A percentile compares a stretch with the other conserved stretches of the same genome.
These are phyloP conservation scores for Cercospora beticola DNA, from an alignment of 2,329 filamentous ascomycete species.

Conservation along the genomic window DNA sequence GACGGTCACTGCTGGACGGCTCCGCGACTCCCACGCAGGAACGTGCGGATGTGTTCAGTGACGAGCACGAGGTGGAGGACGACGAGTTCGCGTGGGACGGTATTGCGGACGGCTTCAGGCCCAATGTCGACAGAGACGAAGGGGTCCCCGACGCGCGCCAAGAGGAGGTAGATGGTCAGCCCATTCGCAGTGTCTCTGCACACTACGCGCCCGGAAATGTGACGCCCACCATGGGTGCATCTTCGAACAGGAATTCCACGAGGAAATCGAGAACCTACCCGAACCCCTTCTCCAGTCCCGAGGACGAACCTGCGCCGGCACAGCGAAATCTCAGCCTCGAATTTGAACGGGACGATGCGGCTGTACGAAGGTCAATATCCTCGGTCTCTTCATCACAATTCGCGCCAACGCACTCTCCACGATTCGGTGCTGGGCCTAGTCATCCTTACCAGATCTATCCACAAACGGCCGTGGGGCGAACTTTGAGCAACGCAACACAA, in stretches of 20 bases:
- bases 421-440: constrained; percentile 70
- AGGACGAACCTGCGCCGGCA: constrained; percentile 31
- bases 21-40: constrained; percentile 33
- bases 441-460: constrained; percentile 85
- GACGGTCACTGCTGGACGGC: constrained; percentile 32
- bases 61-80: constrained; percentile 48
- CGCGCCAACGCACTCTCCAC: constrained; percentile 59
- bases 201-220: constrained; percentile 32
- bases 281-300: constrained; percentile 40
- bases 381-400: constrained; percentile 41
- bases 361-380: constrained; percentile 33
- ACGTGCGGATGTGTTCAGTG: constrained; percentile 50
- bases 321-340: constrained; percentile 25
- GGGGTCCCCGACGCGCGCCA: constrained; percentile 23
- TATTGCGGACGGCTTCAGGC: constrained; percentile 49
- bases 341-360: constrained; percentile 34
- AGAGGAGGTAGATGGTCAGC: constrained; percentile 28
- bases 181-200: constrained; percentile 36
- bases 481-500: constrained; percentile 68
- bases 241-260: constrained; percentile 34
- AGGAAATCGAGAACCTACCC: constrained; percentile 33
- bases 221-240: constrained; percentile 16
- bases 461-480: constrained; percentile 62
- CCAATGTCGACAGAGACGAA: constrained; percentile 35
- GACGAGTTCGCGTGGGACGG: constrained; percentile 45